Percentiles rank a stretch among this genome's conserved stretches.
phyloP scores from a whole-genome alignment of 805 yeast species.

The Saturnispora silvae region DNA sequence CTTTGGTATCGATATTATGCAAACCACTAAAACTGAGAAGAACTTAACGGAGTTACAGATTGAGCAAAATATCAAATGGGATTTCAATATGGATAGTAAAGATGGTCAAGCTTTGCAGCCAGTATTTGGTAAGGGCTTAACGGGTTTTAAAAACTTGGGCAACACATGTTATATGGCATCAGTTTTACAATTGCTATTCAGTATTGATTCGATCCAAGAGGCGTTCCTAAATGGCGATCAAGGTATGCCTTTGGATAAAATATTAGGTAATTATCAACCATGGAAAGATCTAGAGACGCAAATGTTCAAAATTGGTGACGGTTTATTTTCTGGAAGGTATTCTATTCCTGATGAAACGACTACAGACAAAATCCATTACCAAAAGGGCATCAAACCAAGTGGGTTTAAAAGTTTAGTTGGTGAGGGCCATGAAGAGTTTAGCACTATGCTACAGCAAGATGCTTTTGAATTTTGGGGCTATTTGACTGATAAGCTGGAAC shows the following conservation, averaged over 20 bases:
- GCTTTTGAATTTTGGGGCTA: constrained; percentile 81
- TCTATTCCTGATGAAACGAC: constrained; percentile 43
- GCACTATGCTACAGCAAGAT: constrained; percentile 87
- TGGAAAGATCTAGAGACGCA: constrained; percentile 63
- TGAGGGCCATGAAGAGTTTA: constrained; percentile 67
- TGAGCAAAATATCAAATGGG: constrained; percentile 91
- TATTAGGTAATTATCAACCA: constrained; percentile 36
- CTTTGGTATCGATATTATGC: constrained; percentile 57
- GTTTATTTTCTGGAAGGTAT: constrained; percentile 64
- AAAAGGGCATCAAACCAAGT: constrained; percentile 67
- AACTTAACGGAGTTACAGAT: constrained; percentile 79
- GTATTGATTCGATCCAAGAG: constrained; percentile 29
- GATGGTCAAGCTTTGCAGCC: constrained; percentile 57
- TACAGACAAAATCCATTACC: constrained; percentile 40
- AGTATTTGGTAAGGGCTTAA: constrained; percentile 63
- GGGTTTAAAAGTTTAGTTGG: constrained; percentile 73
- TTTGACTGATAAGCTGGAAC: constrained; percentile 53
- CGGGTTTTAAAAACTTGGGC: constrained; percentile 85
- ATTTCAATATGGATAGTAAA: constrained; percentile 67
- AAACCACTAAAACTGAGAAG: constrained; percentile 68
- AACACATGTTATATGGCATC: constrained; percentile 88
- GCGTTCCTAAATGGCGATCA: constrained; percentile 27
- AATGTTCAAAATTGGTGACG: constrained; percentile 69
- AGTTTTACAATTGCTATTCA: constrained; percentile 61
- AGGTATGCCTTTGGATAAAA: constrained; percentile 26